These are phyloP conservation scores for Picochlorum sp. DNA, from an alignment of 139 green algal species.

Conservation along the genomic window DNA sequence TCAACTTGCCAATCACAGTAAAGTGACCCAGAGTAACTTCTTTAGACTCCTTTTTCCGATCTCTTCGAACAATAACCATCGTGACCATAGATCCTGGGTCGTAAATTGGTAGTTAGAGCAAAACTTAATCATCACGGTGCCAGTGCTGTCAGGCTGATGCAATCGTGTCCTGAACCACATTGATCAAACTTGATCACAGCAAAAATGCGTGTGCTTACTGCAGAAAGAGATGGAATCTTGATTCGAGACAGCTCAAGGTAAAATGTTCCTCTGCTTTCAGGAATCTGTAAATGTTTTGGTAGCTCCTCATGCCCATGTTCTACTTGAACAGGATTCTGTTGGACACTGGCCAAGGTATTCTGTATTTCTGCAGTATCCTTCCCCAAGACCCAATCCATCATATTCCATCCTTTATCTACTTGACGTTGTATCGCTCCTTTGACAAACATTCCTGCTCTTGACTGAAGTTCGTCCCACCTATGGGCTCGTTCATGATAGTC, in stretches of 20 bases:
- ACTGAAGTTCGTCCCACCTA: background rate
- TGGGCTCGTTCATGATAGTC: background rate
- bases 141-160: too few relatives aligned
- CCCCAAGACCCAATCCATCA: background rate
- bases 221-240: too few relatives aligned
- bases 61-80: background rate
- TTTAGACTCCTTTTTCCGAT: background rate
- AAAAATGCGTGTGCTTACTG: too few relatives aligned
- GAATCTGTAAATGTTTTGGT: too few relatives aligned
- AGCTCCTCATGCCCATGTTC: too few relatives aligned
- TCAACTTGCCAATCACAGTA: slow-evolving; percentile 3
- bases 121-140: too few relatives aligned
- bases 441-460: background rate
- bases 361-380: background rate
- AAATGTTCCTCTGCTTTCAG: too few relatives aligned
- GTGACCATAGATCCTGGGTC: background rate
- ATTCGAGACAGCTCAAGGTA: too few relatives aligned
- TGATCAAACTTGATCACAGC: too few relatives aligned
- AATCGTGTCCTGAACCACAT: too few relatives aligned
- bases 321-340: too few relatives aligned
- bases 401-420: background rate
- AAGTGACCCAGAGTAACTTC: background rate
- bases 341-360: too few relatives aligned
- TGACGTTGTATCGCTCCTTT: background rate
- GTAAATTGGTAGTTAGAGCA: background rate